Evolutionary conservation across 1,139 yeast genomes (phyloP), one percentile per base, ranked within the genome.

Genomic region (Pneumocystis sp.): DNA sequence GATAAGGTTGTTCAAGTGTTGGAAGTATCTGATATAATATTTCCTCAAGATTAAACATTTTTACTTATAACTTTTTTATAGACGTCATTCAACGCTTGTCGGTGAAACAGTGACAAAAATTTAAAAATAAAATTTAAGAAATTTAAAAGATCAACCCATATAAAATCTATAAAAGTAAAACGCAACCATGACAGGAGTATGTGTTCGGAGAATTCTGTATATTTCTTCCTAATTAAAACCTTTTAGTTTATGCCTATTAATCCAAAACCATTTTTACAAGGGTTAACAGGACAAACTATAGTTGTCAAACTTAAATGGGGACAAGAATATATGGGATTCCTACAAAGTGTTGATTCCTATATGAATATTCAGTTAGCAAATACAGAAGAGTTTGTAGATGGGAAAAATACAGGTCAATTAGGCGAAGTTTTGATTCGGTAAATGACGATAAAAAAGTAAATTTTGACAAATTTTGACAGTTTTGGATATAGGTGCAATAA

Each of bases 221-320:
- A 1, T 25, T 50, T 50, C 25, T 50, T 7, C 1, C 1, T 3
- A 25, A 25, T 25, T 25, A 50, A 50, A 50, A 50, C 10, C 17
- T 2, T 61, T 10, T 42, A 81, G 86, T 83, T 86, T 70, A 85
- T 84, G 69, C 95, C 95, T 19, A 79, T 86, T 25, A 91, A 91
- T 73, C 98, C 98, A 34, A 90, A 88, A 74, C 97, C 97, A 40
- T 93, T 86, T 71, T 78, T 93, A 65, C 86, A 86, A 69, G 85
- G 87, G 34, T 82, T 93, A 62, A 80, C 87, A 29, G 85, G 86
- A 66, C 81, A 85, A 68, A 79, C 78, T 31, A 90, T 93, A 19
- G 77, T 86, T n/a, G 95, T 93, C n/a, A 83, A 93, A 65, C 81
- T 93, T 69, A 93, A 93, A 75, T 95, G 96, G 87, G 93, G 57